Base-by-base conservation (phyloP, 768 basidiomycete species). In the Boletellus ananas region DNA sequence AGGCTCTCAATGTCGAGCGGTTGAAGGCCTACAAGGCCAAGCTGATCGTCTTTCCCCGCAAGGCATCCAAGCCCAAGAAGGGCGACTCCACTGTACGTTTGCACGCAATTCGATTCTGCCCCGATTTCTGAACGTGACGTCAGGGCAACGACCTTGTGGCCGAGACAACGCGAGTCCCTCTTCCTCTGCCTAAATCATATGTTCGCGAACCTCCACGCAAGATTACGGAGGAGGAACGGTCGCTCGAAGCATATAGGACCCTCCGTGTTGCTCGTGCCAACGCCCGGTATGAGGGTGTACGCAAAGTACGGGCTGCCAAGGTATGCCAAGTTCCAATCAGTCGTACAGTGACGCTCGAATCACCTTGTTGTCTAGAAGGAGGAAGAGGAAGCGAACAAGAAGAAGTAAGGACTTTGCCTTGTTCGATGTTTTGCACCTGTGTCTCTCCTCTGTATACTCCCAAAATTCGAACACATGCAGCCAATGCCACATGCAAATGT, bases 21-120 rank as follows among this genome's bases (percentile, higher is more conserved):
- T 77, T 99, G 71, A 82, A 89, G 73, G 87, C 87, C 34, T 98
- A 98, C 87, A 93, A 93, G 79, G 73, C 78, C 51, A 85, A 87
- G 62, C 75, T 99, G 67, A 87, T 98, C 61, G 87, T 99, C 74
- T 97, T 96, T 88, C 94, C 96, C 69, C 85, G 90, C 72, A 94
- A 96, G 74, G 80, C 90, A 57, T 79, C 83, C 71, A 97, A 97
- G 77, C 85, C 90, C 66, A 97, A 96, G 84, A 87, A 89, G 80
- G 91, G 90, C 50, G 94, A 97, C 72, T 88, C 93, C 43, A 81
- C 84, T 52, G 93, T 94, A 65, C 58, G 91, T 78, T 34, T 36
- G 41, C 21, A 17, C 12, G 33, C 6, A 4, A 18, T 37, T 5
- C 17, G 3, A 18, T 20, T 35, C 18, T 20, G 17, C 34, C 25